Conservation (phyloP, 2,329 filamentous ascomycete species). For the Chrysoporthe austroafricana region DNA sequence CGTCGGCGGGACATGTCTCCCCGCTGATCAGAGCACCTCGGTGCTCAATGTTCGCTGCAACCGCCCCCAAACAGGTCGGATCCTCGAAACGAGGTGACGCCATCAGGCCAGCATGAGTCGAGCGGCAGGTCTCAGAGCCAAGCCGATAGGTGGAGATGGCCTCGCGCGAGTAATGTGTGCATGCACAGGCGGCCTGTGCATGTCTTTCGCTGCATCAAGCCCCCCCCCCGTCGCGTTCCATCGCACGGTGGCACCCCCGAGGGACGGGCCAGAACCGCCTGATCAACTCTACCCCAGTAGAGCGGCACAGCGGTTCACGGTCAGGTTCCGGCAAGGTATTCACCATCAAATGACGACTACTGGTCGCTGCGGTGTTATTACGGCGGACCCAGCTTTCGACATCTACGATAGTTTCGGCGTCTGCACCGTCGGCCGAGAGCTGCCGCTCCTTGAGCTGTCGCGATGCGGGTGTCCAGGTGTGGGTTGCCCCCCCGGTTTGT, state of each 20-base stretch:
- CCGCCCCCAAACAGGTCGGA: not conserved
- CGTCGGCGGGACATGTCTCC: too few relatives aligned
- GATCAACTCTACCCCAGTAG: not conserved
- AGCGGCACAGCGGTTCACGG: conserved; percentile 1
- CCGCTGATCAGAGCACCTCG: too few relatives aligned
- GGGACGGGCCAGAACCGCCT: not conserved
- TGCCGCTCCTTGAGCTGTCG: not conserved
- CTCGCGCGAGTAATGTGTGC: not conserved
- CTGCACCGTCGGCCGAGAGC: not conserved
- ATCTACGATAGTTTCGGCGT: not conserved
- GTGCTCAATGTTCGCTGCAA: not conserved
- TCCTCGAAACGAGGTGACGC: not conserved
- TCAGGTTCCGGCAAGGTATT: not conserved
- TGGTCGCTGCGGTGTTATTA: conserved; percentile 9
- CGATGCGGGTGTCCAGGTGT: not conserved
- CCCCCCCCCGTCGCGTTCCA: conserved; percentile 5
- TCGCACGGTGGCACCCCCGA: not conserved
- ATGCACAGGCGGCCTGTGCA: not conserved
- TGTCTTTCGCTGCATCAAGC: not conserved
- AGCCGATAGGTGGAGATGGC: not conserved
- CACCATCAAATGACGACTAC: not conserved
- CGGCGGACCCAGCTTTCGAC: not conserved
- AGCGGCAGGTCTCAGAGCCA: not conserved
- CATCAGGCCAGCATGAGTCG: not conserved
- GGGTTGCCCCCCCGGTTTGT: not conserved